Conservation (phyloP, 768 basidiomycete genomes). For the Lactarius tabidus region DNA sequence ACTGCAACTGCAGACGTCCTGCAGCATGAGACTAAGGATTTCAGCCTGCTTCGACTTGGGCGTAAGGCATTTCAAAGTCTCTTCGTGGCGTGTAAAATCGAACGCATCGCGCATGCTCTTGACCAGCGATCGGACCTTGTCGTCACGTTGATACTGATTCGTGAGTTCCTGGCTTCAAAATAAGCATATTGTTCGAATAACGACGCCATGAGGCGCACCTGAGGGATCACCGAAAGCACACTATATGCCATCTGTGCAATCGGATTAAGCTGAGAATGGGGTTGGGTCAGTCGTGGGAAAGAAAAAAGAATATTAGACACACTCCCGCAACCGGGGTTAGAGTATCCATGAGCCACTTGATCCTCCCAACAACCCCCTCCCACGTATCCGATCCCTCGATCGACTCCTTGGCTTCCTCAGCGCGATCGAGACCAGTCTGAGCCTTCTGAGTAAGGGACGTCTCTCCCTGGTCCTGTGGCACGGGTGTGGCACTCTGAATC, state of each 20-base stretch:
- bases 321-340: neutral
- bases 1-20: neutral
- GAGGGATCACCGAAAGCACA: neutral
- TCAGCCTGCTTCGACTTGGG: neutral
- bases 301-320: too few relatives aligned
- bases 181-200: neutral
- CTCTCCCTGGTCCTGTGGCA: neutral
- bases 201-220: neutral
- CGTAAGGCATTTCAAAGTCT: neutral
- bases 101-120: neutral
- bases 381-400: neutral
- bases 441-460: neutral
- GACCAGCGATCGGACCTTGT: neutral
- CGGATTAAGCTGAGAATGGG: neutral
- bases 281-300: neutral
- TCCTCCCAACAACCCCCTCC: neutral
- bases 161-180: neutral
- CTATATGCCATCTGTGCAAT: neutral
- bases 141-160: neutral
- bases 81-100: neutral
- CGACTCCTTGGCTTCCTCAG: neutral
- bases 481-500: neutral
- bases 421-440: neutral
- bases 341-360: neutral
- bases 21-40: neutral